Evolutionary conservation across 139 green algal genomes (phyloP).

Genomic region (Tetradesmus lagerheimii): DNA sequence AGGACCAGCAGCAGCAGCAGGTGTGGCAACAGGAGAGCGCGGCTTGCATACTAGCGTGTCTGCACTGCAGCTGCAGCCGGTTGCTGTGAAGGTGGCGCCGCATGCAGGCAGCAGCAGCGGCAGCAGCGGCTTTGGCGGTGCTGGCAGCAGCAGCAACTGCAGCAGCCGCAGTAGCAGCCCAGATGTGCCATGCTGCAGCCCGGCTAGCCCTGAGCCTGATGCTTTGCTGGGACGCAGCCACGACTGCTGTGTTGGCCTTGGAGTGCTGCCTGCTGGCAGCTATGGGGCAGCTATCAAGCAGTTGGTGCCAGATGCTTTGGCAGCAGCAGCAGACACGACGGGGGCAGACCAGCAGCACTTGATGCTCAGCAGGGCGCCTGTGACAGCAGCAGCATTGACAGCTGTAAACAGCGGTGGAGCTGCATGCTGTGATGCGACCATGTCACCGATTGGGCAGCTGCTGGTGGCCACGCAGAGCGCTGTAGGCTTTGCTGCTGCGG

Average conservation of each 20-base stretch:
- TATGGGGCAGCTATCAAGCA: not conserved
- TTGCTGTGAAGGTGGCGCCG: too few relatives aligned
- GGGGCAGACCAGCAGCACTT: not conserved
- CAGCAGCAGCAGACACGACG: not conserved
- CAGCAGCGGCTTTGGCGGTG: not conserved
- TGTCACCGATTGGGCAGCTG: not conserved
- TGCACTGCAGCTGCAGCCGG: not conserved
- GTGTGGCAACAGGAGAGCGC: not conserved
- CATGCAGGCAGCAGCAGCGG: not conserved
- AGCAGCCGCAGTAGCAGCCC: not conserved
- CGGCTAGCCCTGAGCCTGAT: not conserved
- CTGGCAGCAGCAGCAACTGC: not conserved
- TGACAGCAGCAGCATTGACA: not conserved
- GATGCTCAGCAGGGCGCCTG: not conserved
- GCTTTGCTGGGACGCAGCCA: not conserved
- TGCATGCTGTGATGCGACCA: not conserved
- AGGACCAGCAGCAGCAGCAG: not conserved
- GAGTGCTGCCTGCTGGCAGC: not conserved
- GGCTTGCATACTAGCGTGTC: not conserved
- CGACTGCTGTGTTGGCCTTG: not conserved
- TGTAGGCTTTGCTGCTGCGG: not conserved
- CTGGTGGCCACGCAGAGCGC: not conserved
- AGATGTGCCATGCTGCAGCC: not conserved
- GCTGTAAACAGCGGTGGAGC: not conserved
- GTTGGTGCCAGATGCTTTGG: not conserved